phyloP scores from a whole-genome alignment of 805 yeast species.

The Zygotorulaspora danielsina region DNA sequence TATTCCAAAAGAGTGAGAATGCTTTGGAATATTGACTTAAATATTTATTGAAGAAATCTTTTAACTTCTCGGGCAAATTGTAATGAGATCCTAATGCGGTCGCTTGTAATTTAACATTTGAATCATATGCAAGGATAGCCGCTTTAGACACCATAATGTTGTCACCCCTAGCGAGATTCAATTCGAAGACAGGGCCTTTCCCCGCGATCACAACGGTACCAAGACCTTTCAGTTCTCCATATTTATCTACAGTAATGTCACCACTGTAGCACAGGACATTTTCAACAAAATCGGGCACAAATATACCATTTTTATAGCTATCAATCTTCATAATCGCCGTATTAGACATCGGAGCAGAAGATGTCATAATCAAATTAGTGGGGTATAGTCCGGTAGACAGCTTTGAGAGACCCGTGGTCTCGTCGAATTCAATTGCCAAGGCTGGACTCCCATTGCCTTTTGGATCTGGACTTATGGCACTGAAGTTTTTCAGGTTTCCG shows the following conservation, averaged over 20 bases:
- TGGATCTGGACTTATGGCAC: conserved; percentile 16
- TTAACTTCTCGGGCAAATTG: conserved; percentile 9
- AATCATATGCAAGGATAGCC: conserved; percentile 21
- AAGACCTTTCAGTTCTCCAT: conserved; percentile 22
- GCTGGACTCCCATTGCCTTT: conserved; percentile 10
- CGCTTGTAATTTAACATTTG: conserved; percentile 10
- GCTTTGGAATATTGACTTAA: conserved; percentile 12
- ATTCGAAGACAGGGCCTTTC: conserved; percentile 29
- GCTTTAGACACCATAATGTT: conserved; percentile 23
- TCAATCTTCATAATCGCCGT: conserved; percentile 24
- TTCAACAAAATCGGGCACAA: conserved; percentile 21
- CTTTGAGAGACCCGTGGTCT: conserved; percentile 12
- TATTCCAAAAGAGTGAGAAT: conserved; percentile 13
- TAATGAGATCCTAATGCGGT: conserved; percentile 7
- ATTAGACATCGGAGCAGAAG: conserved; percentile 28
- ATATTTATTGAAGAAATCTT: conserved; percentile 6
- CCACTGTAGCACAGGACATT: conserved; percentile 27
- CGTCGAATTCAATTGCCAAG: conserved; percentile 12
- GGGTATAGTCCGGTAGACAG: conserved; percentile 24
- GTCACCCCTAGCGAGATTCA: conserved; percentile 25
- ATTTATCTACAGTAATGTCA: conserved; percentile 15
- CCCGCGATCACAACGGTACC: conserved; percentile 34
- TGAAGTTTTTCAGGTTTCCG: conserved; percentile 21
- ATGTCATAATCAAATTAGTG: conserved; percentile 29
- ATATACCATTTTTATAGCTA: conserved; percentile 22